Evolutionary conservation across 2,329 filamentous ascomycete species (phyloP), one percentile per base, ranked within the genome.

Genomic region (Pseudogymnoascus sp.): DNA sequence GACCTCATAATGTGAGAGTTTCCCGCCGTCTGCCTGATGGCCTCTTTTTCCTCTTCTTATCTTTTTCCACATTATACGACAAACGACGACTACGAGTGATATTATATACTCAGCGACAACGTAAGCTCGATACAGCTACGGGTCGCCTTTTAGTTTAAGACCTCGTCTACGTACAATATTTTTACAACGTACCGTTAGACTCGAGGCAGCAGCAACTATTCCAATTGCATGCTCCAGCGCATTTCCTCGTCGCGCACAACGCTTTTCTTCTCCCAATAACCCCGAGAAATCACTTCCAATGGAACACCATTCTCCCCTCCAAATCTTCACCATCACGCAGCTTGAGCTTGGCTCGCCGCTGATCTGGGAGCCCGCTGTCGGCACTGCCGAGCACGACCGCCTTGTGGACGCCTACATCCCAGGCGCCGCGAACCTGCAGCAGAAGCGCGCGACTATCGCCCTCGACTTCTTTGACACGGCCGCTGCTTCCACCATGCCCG

Each of bases 321-420:
- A 49, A 49, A 49, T 25, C 42, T 49, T 49, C 42, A 84, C 83
- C 64, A 78, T 87, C 72, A 84, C 80, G 70, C 84, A 87, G 76
- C 78, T 82, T 45, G 72, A 77, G 58, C 76, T 84, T 62, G 84
- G 84, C 60, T 78, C 80, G 58, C 75, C 80, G 64, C 77, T 87
- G 62, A 77, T 91, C 75, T 85, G 91, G 81, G 75, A 86, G 72
- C 81, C 90, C 76, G 76, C 87, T 69, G 76, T 91, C 74, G 77
- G 86, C 71, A 78, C 81, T 64, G 68, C 82, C 74, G 80, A 90
- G 72, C 79, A 87, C 61, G 83, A 86, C 69, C 76, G 81, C 61
- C 74, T 87, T 71, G 79, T 88, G 68, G 75, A 84, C 72, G 77
- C 79, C 65, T 85, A 85, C 72, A 72, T 87, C 59, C 74, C 81